Evolutionary conservation across 495 filamentous ascomycete species (phyloP).

Genomic region (Neurospora pannonica): DNA sequence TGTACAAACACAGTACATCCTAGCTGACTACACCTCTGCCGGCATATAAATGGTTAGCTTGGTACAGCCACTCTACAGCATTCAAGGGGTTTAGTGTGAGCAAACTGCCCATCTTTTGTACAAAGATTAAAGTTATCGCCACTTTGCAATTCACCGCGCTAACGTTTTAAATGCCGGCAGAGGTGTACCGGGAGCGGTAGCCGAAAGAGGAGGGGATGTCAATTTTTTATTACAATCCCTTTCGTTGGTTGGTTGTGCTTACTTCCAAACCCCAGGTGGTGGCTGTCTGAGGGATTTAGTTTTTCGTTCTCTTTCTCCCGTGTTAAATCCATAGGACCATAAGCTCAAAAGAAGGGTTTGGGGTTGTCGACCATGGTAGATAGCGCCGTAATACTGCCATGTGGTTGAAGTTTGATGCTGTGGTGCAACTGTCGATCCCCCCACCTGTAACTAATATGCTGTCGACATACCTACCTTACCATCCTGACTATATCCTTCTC

Average conservation of each 20-base stretch:
- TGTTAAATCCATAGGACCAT: not conserved
- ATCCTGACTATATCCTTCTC: not conserved
- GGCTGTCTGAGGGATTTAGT: not conserved
- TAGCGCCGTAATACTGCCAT: not conserved
- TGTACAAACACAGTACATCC: not conserved
- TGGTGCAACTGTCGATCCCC: not conserved
- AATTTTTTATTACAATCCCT: not conserved
- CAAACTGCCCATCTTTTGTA: no score
- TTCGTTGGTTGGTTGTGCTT: not conserved
- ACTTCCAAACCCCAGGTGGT: not conserved
- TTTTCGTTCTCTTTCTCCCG: not conserved
- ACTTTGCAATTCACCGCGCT: no score
- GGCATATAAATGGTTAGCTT: no score
- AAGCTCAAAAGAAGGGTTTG: not conserved
- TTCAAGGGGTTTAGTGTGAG: no score
- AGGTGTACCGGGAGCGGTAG: not conserved
- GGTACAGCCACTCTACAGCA: no score
- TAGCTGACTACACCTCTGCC: not conserved
- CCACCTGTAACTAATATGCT: not conserved
- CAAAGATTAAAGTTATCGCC: no score
- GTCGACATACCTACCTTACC: not conserved
- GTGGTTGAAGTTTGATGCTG: not conserved
- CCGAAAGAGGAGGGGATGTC: not conserved
- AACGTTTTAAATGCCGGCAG: no score
- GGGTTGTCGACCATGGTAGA: not conserved